Conservation (phyloP, 1,284 basidiomycete genomes). For the Ceratobasidium sp. region DNA sequence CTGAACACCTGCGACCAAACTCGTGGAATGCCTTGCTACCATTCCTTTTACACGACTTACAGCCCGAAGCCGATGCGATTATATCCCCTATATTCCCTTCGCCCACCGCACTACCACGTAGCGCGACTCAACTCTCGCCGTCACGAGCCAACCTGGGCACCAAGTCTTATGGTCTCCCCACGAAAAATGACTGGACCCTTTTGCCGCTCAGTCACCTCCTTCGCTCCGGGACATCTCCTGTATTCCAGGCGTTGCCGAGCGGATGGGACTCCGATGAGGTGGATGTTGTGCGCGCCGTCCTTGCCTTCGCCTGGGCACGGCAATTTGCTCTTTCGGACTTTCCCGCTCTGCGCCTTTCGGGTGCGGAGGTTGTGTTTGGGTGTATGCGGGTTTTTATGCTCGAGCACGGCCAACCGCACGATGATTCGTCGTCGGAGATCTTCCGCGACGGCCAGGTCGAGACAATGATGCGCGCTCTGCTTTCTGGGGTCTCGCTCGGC, state of each 20-base stretch:
- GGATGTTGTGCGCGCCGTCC: slow-evolving; percentile 76
- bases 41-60: slow-evolving; percentile 65
- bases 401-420: slow-evolving; percentile 68
- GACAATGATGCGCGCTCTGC: slow-evolving; percentile 66
- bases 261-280: slow-evolving; percentile 85
- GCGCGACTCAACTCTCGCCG: slow-evolving; percentile 44
- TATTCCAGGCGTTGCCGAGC: slow-evolving; percentile 72
- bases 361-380: slow-evolving; percentile 72
- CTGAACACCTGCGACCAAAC: slow-evolving; percentile 63
- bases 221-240: slow-evolving; percentile 77
- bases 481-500: slow-evolving; percentile 65
- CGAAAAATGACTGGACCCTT: slow-evolving; percentile 77
- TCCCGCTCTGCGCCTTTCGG: slow-evolving; percentile 62
- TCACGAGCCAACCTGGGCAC: slow-evolving; percentile 27
- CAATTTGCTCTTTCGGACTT: slow-evolving; percentile 55
- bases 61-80: slow-evolving; percentile 51
- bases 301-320: slow-evolving; percentile 65
- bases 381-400: slow-evolving; percentile 97
- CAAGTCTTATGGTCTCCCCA: slow-evolving; percentile 65
- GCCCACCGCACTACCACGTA: slow-evolving; percentile 54
- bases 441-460: slow-evolving; percentile 74
- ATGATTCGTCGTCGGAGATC: slow-evolving; percentile 68
- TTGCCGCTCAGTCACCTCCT: slow-evolving; percentile 83
- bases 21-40: slow-evolving; percentile 66
- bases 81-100: slow-evolving; percentile 51